Evolutionary conservation across 192 early-diverging fungal species (phyloP).

Genomic region (Thamnidium elegans): DNA sequence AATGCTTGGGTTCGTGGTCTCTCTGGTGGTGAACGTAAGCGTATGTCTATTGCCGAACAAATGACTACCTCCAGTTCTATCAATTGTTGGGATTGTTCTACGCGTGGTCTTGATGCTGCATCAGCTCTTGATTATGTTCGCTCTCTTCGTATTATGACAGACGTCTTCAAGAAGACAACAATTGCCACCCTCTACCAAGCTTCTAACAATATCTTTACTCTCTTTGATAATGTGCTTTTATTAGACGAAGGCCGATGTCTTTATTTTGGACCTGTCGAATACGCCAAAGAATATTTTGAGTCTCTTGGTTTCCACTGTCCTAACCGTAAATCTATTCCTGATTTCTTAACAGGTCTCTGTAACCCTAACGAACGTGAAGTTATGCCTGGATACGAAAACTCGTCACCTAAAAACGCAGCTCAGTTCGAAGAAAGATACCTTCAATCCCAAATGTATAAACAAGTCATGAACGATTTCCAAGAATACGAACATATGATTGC

Average conservation of each 20-base stretch:
- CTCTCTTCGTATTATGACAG: conserved; percentile 69
- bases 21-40: conserved; percentile 81
- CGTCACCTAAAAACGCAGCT: conserved; percentile 51
- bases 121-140: conserved; percentile 79
- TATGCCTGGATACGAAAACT: conserved; percentile 51
- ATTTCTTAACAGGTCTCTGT: conserved; percentile 72
- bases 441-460: conserved; percentile 39
- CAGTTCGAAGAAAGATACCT: conserved; percentile 63
- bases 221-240: conserved; percentile 70
- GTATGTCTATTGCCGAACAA: conserved; percentile 76
- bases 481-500: conserved; percentile 42
- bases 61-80: conserved; percentile 59
- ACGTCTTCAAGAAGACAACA: conserved; percentile 63
- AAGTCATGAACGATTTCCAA: conserved; percentile 39
- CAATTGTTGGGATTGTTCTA: conserved; percentile 61
- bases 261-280: conserved; percentile 62
- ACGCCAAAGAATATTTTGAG: conserved; percentile 62
- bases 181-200: conserved; percentile 65
- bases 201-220: conserved; percentile 71
- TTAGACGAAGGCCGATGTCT: conserved; percentile 65
- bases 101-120: conserved; percentile 76
- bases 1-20: conserved; percentile 74
- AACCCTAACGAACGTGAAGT: conserved; percentile 54
- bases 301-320: conserved; percentile 61
- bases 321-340: conserved; percentile 63